Evolutionary conservation across 768 basidiomycete genomes (phyloP).

Genomic region (Pulveroboletus sp.): DNA sequence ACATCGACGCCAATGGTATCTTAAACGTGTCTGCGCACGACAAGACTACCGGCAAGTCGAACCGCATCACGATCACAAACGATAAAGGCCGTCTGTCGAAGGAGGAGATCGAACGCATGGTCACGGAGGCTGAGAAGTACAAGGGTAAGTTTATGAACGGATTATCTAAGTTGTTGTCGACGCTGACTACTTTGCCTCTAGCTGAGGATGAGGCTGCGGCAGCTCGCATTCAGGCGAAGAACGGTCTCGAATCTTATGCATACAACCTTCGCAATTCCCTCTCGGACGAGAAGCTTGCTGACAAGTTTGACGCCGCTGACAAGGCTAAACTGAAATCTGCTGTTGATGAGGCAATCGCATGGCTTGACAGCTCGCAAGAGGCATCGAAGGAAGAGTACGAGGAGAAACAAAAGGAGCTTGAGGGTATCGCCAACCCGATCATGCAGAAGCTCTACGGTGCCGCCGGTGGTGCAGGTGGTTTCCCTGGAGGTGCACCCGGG

Average conservation of each 20-base stretch:
- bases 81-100: slow-evolving; percentile 96
- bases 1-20: slow-evolving; percentile 96
- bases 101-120: slow-evolving; percentile 99
- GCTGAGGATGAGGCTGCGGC: slow-evolving; percentile 87
- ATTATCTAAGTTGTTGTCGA: slow-evolving; percentile 7
- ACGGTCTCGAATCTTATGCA: slow-evolving; percentile 87
- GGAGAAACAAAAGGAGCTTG: slow-evolving; percentile 89
- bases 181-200: slow-evolving; percentile 20
- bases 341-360: slow-evolving; percentile 78
- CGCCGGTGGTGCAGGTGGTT: slow-evolving; percentile 46
- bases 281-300: slow-evolving; percentile 77
- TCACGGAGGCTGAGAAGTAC: slow-evolving; percentile 89
- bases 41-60: slow-evolving; percentile 96
- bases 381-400: slow-evolving; percentile 94
- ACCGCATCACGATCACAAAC: slow-evolving; percentile 90
- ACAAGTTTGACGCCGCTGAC: slow-evolving; percentile 84
- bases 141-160: slow-evolving; percentile 46
- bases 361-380: slow-evolving; percentile 86
- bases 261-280: slow-evolving; percentile 94
- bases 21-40: slow-evolving; percentile 93
- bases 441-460: slow-evolving; percentile 68
- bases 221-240: slow-evolving; percentile 81
- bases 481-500: slow-evolving; percentile 57
- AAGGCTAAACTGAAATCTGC: slow-evolving; percentile 78
- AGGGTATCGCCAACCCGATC: slow-evolving; percentile 74